Conservation (phyloP, 108 stramenopile species). For the Skeletonema menzelii region DNA sequence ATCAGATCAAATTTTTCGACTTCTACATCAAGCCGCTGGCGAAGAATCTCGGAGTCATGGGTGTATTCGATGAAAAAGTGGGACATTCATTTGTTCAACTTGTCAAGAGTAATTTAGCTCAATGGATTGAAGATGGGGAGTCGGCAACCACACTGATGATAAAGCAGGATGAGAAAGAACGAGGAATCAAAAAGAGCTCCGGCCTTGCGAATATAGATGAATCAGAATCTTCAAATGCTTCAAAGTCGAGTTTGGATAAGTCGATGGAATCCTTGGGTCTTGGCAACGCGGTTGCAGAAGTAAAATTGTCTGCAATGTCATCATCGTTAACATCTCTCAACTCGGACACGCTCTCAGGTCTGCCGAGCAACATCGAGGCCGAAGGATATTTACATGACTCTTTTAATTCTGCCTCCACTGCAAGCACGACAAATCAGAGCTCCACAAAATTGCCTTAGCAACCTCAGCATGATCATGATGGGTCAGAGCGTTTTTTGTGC, state of each 20-base stretch:
- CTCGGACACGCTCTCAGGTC: background rate
- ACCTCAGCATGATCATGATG: background rate
- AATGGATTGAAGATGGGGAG: conserved; percentile 13
- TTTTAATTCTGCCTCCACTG: background rate
- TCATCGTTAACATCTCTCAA: background rate
- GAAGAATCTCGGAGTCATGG: conserved; percentile 61
- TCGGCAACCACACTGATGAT: background rate
- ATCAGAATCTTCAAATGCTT: background rate
- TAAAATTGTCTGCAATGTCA: background rate
- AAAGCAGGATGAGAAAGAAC: conserved; percentile 4
- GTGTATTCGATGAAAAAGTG: conserved; percentile 58
- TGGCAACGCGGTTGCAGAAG: background rate
- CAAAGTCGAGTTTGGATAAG: background rate
- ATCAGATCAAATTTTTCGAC: conserved; percentile 80
- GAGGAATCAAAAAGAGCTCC: background rate
- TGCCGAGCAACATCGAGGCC: background rate
- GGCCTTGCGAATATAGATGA: background rate
- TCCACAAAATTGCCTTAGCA: background rate
- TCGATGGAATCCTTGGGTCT: background rate
- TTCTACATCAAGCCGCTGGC: conserved; percentile 72
- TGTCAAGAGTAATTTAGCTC: conserved; percentile 13
- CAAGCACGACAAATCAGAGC: background rate
- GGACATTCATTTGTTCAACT: conserved; percentile 15
- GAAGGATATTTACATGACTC: background rate
- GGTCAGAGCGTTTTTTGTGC: background rate